These are phyloP conservation scores for Apiotrichum sp. DNA, from an alignment of 1,284 basidiomycete genomes.

Conservation along the genomic window DNA sequence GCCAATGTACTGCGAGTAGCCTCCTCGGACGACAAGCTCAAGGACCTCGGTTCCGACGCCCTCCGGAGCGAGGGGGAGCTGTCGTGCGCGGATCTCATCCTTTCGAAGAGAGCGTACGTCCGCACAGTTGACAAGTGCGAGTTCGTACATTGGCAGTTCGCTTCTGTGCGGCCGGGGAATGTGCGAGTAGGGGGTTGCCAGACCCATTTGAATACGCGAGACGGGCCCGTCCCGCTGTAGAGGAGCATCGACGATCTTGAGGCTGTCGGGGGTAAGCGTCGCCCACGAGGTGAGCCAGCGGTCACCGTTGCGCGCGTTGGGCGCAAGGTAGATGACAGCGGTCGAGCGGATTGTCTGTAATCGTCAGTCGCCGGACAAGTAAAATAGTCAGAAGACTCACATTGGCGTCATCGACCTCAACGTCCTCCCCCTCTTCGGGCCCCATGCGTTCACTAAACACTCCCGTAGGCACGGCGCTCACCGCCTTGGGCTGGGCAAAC, in stretches of 20 bases:
- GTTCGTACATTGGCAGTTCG: constrained; percentile 23
- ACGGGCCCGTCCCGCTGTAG: background rate
- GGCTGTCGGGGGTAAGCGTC: constrained; percentile 17
- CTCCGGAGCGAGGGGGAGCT: constrained; percentile 33
- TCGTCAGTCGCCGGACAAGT: background rate
- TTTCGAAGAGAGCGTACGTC: constrained; percentile 35
- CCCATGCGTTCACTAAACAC: constrained; percentile 35
- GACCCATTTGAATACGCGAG: background rate
- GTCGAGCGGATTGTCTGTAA: constrained; percentile 26
- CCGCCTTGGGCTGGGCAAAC: constrained; percentile 13
- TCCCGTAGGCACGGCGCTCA: constrained; percentile 30
- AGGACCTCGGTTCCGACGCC: constrained; percentile 37
- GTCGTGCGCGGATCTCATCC: constrained; percentile 33
- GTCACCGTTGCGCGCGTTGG: constrained; percentile 33
- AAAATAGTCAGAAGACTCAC: background rate
- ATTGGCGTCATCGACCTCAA: background rate
- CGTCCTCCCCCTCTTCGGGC: constrained; percentile 13
- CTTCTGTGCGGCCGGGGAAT: constrained; percentile 24
- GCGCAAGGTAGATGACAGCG: constrained; percentile 32
- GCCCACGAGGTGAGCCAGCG: constrained; percentile 40
- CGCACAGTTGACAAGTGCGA: constrained; percentile 35
- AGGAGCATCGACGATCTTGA: constrained; percentile 22
- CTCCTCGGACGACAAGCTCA: constrained; percentile 37
- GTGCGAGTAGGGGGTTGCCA: constrained; percentile 16
- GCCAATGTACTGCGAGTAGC: constrained; percentile 34